phyloP scores from a whole-genome alignment of 140 eudicot species.

The Ambrosia hybrid region DNA sequence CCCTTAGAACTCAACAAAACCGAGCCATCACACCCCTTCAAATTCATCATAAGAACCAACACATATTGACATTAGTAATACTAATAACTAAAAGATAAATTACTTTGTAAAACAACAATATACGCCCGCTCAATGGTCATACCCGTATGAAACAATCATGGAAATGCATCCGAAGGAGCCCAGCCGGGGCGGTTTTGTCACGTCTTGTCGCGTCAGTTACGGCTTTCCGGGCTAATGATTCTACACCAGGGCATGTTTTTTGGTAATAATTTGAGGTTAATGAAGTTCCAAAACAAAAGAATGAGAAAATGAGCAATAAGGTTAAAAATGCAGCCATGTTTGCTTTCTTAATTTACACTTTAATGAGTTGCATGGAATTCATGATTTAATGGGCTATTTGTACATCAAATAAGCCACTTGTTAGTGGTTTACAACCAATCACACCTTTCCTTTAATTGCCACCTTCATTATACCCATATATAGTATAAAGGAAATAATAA shows the following conservation, averaged over 20 bases:
- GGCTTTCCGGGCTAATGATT: constrained; percentile 37
- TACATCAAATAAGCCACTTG: constrained; percentile 6
- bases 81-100: constrained; percentile 2
- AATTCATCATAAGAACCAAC: not conserved
- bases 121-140: not conserved
- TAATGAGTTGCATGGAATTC: constrained; percentile 27
- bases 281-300: constrained; percentile 32
- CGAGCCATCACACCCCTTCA: constrained; percentile 83
- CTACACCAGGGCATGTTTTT: constrained; percentile 62
- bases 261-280: constrained; percentile 57
- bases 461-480: not conserved
- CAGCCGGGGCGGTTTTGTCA: constrained; percentile 73
- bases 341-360: constrained; percentile 1
- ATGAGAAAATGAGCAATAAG: constrained; percentile 37
- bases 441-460: not conserved
- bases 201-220: constrained; percentile 46
- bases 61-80: not conserved
- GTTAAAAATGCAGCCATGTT: constrained; percentile 25
- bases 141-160: constrained; percentile 86
- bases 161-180: constrained; percentile 76
- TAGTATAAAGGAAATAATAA: not conserved
- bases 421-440: constrained; percentile 12
- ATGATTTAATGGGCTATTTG: constrained; percentile 25
- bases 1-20: constrained; percentile 59
- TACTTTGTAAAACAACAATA: not conserved